These are phyloP conservation scores for Sporothrix luriei DNA, from an alignment of 2,329 filamentous ascomycete genomes.

Conservation along the genomic window DNA sequence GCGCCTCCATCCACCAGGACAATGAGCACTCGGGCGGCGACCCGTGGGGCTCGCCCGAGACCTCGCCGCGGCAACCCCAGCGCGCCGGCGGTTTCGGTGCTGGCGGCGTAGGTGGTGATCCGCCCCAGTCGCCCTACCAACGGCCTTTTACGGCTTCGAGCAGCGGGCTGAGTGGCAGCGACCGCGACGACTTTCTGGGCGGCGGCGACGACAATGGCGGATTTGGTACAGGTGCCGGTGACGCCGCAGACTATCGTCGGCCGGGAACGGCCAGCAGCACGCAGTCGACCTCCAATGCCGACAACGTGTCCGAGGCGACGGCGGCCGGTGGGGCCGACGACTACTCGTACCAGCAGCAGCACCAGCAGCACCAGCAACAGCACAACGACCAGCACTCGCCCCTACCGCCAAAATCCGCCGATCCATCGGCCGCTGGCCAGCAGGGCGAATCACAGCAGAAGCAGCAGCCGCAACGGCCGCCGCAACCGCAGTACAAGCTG, in stretches of 20 bases:
- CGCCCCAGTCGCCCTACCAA: slow-evolving; percentile 48
- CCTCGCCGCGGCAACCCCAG: slow-evolving; percentile 52
- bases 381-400: slow-evolving; percentile 30
- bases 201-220: slow-evolving; percentile 35
- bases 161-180: slow-evolving; percentile 48
- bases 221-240: slow-evolving; percentile 44
- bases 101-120: slow-evolving; percentile 47
- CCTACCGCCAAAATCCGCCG: slow-evolving; percentile 22
- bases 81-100: slow-evolving; percentile 48
- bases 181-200: slow-evolving; percentile 40
- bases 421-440: neutral
- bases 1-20: slow-evolving; percentile 57
- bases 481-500: slow-evolving; percentile 75
- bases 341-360: slow-evolving; percentile 40
- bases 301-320: slow-evolving; percentile 43
- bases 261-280: slow-evolving; percentile 53
- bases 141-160: slow-evolving; percentile 44
- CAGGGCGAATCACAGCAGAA: slow-evolving; percentile 14
- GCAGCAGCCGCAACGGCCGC: slow-evolving; percentile 55
- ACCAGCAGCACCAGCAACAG: slow-evolving; percentile 36
- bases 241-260: slow-evolving; percentile 47
- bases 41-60: slow-evolving; percentile 59
- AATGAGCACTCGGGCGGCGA: slow-evolving; percentile 57
- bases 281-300: slow-evolving; percentile 49
- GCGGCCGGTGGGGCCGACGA: slow-evolving; percentile 39